Percentiles rank a stretch among this genome's conserved stretches.
Evolutionary conservation across 179 eudicot genomes (phyloP).

Genomic region (Nepenthes alata): DNA sequence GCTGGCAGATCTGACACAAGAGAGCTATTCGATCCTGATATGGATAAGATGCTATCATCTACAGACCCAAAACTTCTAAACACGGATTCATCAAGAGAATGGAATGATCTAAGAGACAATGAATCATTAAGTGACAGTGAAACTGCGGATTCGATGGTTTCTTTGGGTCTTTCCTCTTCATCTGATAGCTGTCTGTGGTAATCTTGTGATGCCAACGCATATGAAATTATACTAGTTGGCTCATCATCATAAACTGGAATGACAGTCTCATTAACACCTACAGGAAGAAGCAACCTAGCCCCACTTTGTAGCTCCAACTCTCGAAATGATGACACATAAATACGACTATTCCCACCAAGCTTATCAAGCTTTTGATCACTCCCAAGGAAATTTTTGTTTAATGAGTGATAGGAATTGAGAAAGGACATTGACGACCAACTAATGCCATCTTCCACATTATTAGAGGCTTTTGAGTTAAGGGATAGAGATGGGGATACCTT

Average conservation of each 20-base stretch:
- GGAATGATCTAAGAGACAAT: constrained; percentile 30
- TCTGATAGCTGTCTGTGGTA: constrained; percentile 54
- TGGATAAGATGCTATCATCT: constrained; percentile 52
- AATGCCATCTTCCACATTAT: constrained; percentile 37
- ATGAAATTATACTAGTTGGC: constrained; percentile 88
- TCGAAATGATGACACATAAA: constrained; percentile 57
- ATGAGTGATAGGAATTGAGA: constrained; percentile 54
- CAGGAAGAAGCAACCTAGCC: constrained; percentile 67
- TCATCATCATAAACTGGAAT: constrained; percentile 91
- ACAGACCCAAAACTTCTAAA: constrained; percentile 54
- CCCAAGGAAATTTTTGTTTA: constrained; percentile 47
- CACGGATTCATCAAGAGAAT: constrained; percentile 46
- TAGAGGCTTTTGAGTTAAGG: constrained; percentile 36
- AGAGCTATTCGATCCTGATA: constrained; percentile 41
- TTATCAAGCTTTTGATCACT: constrained; percentile 54
- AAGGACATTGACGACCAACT: constrained; percentile 83
- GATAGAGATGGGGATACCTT: constrained; percentile 23
- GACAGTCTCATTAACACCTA: constrained; percentile 54
- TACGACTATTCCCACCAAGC: constrained; percentile 52
- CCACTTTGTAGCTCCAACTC: constrained; percentile 62
- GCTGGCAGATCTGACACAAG: constrained; percentile 43
- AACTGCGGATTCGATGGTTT: constrained; percentile 34
- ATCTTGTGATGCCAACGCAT: constrained; percentile 59
- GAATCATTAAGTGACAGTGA: constrained; percentile 49
- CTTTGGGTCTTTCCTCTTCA: constrained; percentile 54